A percentile compares a stretch with the other conserved stretches of the same genome.
These are phyloP conservation scores for Corylus avellana DNA, from an alignment of 306 rosid genomes.

Conservation along the genomic window DNA sequence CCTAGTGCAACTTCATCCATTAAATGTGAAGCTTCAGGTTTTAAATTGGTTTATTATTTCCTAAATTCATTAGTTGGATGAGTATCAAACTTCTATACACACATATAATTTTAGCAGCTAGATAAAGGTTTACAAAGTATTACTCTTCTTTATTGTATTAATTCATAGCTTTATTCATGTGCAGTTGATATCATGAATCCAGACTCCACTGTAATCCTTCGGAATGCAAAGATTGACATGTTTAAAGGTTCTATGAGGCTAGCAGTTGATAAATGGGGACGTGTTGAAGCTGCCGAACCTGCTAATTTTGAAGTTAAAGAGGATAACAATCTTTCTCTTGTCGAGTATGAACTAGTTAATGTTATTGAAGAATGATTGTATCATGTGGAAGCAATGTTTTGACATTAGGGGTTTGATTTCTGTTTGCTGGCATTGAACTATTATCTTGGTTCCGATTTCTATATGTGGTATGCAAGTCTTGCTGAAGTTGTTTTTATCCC, in stretches of 20 bases:
- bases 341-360: slow-evolving; percentile 84
- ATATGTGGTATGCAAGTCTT: slow-evolving; percentile 41
- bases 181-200: slow-evolving; percentile 76
- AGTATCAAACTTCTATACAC: neutral
- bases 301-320: slow-evolving; percentile 72
- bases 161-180: slow-evolving; percentile 13
- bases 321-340: no score
- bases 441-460: slow-evolving; percentile 40
- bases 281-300: slow-evolving; percentile 69
- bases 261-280: slow-evolving; percentile 91
- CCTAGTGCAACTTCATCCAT: neutral
- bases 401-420: slow-evolving; percentile 30
- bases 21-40: neutral
- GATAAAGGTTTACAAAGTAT: neutral
- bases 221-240: slow-evolving; percentile 93
- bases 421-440: slow-evolving; percentile 38
- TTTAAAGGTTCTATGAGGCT: slow-evolving; percentile 95
- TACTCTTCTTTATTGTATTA: neutral
- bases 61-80: neutral
- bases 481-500: slow-evolving; percentile 30
- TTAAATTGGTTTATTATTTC: neutral
- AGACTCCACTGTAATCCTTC: slow-evolving; percentile 56
- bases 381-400: slow-evolving; percentile 34
- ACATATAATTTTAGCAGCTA: neutral
- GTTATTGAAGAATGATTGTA: slow-evolving; percentile 59